Evolutionary conservation across 331 rosid species (phyloP).

Genomic region (Acacia pycnantha): DNA sequence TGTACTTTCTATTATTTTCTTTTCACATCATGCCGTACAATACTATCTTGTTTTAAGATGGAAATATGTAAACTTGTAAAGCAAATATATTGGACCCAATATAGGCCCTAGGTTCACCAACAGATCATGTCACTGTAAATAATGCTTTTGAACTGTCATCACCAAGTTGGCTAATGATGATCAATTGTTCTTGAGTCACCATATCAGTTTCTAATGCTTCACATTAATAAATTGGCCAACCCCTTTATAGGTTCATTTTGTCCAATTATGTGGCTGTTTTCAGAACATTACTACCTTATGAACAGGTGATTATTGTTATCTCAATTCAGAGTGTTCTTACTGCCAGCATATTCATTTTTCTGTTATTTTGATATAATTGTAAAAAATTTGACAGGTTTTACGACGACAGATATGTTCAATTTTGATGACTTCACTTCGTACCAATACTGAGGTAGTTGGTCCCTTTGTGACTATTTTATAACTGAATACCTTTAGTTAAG

Average conservation of each 20-base stretch:
- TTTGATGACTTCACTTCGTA: conserved; percentile 93
- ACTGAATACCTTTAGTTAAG: conserved; percentile 16
- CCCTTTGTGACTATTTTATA: conserved; percentile 20
- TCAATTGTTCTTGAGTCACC: background rate
- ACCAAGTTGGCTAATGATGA: conserved; percentile 5
- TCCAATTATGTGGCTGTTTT: conserved; percentile 89
- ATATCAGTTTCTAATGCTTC: conserved; percentile 22
- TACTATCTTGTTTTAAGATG: background rate
- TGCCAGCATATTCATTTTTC: conserved; percentile 9
- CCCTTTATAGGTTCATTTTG: conserved; percentile 67
- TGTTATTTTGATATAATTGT: conserved; percentile 30
- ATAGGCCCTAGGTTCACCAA: conserved; percentile 2
- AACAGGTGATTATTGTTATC: conserved; percentile 62
- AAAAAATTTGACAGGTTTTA: conserved; percentile 60
- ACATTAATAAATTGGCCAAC: conserved; percentile 18
- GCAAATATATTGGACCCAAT: background rate
- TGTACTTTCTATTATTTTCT: background rate
- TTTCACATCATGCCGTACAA: background rate
- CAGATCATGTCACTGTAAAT: conserved; percentile 9
- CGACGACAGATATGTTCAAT: conserved; percentile 82
- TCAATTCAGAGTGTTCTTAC: conserved; percentile 16
- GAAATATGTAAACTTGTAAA: background rate
- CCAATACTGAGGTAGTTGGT: conserved; percentile 79
- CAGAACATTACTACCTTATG: conserved; percentile 77
- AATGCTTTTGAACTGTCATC: conserved; percentile 15